Conservation (phyloP, 306 rosid genomes). For the Hippophae rhamnoides region DNA sequence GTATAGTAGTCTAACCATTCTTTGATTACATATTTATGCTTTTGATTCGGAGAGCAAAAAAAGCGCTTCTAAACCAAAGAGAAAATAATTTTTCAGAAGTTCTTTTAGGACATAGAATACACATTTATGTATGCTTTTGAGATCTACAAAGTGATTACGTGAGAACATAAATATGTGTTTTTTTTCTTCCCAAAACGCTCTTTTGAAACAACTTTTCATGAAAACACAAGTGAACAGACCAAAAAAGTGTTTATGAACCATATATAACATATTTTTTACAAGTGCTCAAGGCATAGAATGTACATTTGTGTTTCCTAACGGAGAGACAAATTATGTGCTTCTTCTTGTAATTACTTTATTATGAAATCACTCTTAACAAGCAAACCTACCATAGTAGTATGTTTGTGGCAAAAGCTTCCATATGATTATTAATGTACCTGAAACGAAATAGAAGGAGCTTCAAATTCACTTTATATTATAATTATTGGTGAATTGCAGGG, state of each 20-base stretch:
- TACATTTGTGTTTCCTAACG: too few species aligned
- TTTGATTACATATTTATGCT: too few species aligned
- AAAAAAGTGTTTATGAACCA: constrained; percentile 33
- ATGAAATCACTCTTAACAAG: constrained; percentile 31
- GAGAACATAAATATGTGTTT: constrained; percentile 13
- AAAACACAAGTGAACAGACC: too few species aligned
- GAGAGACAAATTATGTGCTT: too few species aligned
- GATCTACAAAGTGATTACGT: constrained; percentile 53
- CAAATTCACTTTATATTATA: constrained; percentile 43
- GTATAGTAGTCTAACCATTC: too few species aligned
- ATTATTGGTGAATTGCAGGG: too few species aligned
- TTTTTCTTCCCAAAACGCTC: constrained; percentile 55
- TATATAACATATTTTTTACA: constrained; percentile 76
- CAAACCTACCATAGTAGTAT: constrained; percentile 47
- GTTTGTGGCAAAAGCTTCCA: too few species aligned
- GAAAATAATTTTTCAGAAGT: too few species aligned
- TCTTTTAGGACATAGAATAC: too few species aligned
- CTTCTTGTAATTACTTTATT: constrained; percentile 31
- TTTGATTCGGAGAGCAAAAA: too few species aligned
- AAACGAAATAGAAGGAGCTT: constrained; percentile 78
- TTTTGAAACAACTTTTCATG: too few species aligned
- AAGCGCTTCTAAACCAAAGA: too few species aligned
- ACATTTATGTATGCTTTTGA: constrained; percentile 12
- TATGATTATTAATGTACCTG: constrained; percentile 12
- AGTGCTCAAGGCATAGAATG: background rate